Conservation (phyloP, 2,329 filamentous ascomycete species). For the Lecanicillium sp. region DNA sequence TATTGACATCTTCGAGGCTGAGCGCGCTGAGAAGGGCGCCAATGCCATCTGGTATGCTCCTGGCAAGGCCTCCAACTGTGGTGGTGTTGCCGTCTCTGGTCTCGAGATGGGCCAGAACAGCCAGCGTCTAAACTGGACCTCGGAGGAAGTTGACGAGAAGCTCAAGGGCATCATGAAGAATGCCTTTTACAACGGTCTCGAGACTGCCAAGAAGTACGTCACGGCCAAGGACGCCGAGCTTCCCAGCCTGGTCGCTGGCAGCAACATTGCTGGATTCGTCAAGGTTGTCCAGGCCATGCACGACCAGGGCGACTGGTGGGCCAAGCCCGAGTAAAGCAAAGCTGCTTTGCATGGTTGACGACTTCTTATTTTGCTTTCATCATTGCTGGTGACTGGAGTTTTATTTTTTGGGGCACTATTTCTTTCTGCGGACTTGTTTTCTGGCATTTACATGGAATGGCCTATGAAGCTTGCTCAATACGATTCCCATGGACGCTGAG, state of each 20-base stretch:
- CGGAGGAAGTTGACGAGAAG: constrained; percentile 83
- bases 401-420: constrained; percentile 1
- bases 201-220: constrained; percentile 86
- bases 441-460: constrained; percentile 6
- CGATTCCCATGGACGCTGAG: constrained; percentile 6
- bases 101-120: constrained; percentile 99
- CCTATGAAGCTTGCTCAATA: neutral
- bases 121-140: constrained; percentile 73
- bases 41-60: constrained; percentile 88
- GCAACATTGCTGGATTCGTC: constrained; percentile 95
- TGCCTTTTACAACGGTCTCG: constrained; percentile 81
- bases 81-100: constrained; percentile 93
- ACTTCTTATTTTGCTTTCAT: constrained; percentile 1
- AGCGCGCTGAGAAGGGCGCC: constrained; percentile 60
- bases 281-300: constrained; percentile 94
- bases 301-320: constrained; percentile 93
- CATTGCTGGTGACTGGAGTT: constrained; percentile 5
- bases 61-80: constrained; percentile 94
- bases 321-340: constrained; percentile 1
- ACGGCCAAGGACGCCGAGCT: constrained; percentile 70
- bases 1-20: constrained; percentile 83
- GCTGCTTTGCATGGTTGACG: constrained; percentile 1
- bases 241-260: constrained; percentile 83
- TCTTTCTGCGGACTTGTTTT: neutral
- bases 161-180: constrained; percentile 93